These are phyloP conservation scores for Clavariopsis aquatica DNA, from an alignment of 495 filamentous ascomycete genomes.

Conservation along the genomic window DNA sequence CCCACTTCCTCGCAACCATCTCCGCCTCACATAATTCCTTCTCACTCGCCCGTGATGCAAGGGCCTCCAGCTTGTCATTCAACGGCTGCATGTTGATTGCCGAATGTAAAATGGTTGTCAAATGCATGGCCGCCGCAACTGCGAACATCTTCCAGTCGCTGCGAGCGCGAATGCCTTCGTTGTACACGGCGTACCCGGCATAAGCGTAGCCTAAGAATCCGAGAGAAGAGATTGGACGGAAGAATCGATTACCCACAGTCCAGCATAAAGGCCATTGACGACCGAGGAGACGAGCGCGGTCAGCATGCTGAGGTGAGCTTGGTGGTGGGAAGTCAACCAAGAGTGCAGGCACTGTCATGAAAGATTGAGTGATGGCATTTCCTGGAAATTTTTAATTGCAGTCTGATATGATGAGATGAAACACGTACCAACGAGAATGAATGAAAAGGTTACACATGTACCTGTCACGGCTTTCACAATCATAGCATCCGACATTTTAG, in stretches of 20 bases:
- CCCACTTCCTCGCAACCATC: slow-evolving; percentile 30
- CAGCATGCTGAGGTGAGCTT: slow-evolving; percentile 45
- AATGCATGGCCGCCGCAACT: slow-evolving; percentile 46
- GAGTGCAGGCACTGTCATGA: slow-evolving; percentile 53
- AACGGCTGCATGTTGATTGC: slow-evolving; percentile 55
- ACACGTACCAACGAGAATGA: slow-evolving; percentile 50
- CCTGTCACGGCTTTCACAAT: slow-evolving; percentile 29
- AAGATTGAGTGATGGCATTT: slow-evolving; percentile 56
- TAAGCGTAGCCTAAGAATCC: slow-evolving; percentile 52
- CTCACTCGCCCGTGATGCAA: slow-evolving; percentile 31
- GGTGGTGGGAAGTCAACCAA: slow-evolving; percentile 51
- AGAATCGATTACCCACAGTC: slow-evolving; percentile 52
- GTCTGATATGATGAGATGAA: slow-evolving; percentile 14
- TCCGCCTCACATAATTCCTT: slow-evolving; percentile 30
- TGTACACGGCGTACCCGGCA: slow-evolving; percentile 41
- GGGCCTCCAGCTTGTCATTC: slow-evolving; percentile 50
- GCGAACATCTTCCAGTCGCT: slow-evolving; percentile 49
- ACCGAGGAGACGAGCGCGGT: slow-evolving; percentile 48
- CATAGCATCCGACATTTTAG: slow-evolving; percentile 34
- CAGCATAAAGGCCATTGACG: slow-evolving; percentile 54
- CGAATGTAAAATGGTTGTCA: slow-evolving; percentile 51
- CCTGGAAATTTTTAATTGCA: slow-evolving; percentile 35
- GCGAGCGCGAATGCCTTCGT: background rate
- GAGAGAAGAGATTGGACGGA: slow-evolving; percentile 52
- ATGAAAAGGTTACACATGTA: slow-evolving; percentile 39